These are phyloP conservation scores for Isabelozyma pseudorhagii DNA, from an alignment of 805 yeast genomes.

Conservation along the genomic window DNA sequence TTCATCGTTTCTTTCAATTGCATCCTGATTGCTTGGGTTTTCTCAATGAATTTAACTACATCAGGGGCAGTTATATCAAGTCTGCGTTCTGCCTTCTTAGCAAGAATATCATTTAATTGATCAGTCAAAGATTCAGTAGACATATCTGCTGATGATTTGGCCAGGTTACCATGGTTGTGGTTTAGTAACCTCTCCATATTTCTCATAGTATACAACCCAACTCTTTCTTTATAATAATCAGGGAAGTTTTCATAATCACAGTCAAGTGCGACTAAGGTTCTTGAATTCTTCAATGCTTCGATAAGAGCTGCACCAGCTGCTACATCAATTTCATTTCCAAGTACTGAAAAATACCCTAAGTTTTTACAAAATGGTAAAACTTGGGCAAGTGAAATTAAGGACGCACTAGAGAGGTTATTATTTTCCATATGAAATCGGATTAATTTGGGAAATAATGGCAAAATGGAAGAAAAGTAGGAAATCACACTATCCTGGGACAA, in stretches of 20 bases:
- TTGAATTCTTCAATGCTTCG: slow-evolving; percentile 64
- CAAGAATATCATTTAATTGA: slow-evolving; percentile 28
- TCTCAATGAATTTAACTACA: slow-evolving; percentile 24
- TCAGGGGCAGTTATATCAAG: slow-evolving; percentile 31
- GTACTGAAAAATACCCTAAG: slow-evolving; percentile 65
- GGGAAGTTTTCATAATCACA: slow-evolving; percentile 63
- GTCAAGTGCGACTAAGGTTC: slow-evolving; percentile 64
- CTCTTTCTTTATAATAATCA: slow-evolving; percentile 59
- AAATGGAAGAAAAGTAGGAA: slow-evolving; percentile 53
- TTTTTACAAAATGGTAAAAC: slow-evolving; percentile 65
- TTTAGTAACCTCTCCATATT: slow-evolving; percentile 67
- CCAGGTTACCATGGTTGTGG: slow-evolving; percentile 33
- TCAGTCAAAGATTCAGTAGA: slow-evolving; percentile 16
- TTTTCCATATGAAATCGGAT: slow-evolving; percentile 69
- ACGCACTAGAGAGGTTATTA: slow-evolving; percentile 55
- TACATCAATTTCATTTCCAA: slow-evolving; percentile 60
- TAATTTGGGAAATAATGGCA: slow-evolving; percentile 67
- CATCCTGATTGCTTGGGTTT: slow-evolving; percentile 24
- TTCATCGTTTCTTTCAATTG: slow-evolving; percentile 35
- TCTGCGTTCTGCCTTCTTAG: slow-evolving; percentile 27
- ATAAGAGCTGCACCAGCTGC: slow-evolving; percentile 64
- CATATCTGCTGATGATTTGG: slow-evolving; percentile 8
- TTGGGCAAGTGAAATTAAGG: slow-evolving; percentile 60
- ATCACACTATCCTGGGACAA: slow-evolving; percentile 31
- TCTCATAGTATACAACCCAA: slow-evolving; percentile 77